Base-by-base conservation (phyloP, 306 rosid genomes). In the Vicia faba region DNA sequence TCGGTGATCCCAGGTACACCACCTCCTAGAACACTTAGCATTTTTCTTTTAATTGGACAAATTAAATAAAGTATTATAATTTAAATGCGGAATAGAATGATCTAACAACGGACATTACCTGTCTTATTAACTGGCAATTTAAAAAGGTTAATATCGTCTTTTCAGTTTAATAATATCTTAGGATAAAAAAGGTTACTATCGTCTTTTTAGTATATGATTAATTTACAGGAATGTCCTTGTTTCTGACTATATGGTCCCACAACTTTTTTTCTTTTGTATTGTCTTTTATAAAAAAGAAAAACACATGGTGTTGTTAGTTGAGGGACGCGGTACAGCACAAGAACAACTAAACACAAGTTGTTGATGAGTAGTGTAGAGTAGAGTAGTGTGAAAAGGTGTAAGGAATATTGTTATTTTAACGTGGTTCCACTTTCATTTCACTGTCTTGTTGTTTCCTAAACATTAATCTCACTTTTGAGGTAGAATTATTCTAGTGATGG, bases 1-100 rank as follows among this genome's bases (percentile, higher is more conserved):
- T 95, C 50, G 97, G 96, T 10, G 97, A 86, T 40, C 84, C 96
- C 68, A 86, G 96, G 99, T 93, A 83, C 19, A 16, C 9, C 11
- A 48, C 18, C 45, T 10, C 45, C 2, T 1, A 23, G 25, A 1
- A 23, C 18, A 5, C 9, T n/a, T 5, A 6, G 1, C 19, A 7
- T 8, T 7, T 6, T 7, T 45, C 5, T 29, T 53, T 12, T 5
- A 19, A 28, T 26, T 40, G n/a, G 4, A 1, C 3, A 19, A 40
- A 15, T 0, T 2, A 26, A 56, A 13, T 28, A 11, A 31, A 51
- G 4, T 9, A 11, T 5, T 11, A 16, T 41, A 43, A 16, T 62
- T 11, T 19, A 7, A 19, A 4, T 2, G 8, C 4, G 28, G 46
- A 62, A 40, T 13, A 40, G 39, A 26, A 45, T 64, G 41, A 13